These are phyloP conservation scores for Naganishia antarctica DNA, from an alignment of 768 basidiomycete species.

Conservation along the genomic window DNA sequence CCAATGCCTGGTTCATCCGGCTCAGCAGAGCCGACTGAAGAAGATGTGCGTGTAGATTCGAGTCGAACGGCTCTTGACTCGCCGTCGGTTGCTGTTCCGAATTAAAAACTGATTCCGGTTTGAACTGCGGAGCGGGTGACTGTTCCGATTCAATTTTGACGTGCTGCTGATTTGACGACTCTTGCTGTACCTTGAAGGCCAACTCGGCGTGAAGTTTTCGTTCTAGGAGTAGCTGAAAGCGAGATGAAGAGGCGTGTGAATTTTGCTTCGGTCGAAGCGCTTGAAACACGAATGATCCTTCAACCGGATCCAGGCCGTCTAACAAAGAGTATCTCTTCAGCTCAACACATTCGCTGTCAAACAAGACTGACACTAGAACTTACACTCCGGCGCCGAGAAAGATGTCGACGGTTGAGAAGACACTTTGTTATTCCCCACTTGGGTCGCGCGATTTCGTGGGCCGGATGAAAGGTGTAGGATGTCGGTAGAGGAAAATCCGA, in stretches of 20 bases:
- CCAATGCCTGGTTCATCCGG: neutral
- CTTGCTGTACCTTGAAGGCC: constrained; percentile 8
- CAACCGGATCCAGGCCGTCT: constrained; percentile 17
- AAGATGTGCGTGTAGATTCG: neutral
- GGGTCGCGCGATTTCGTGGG: neutral
- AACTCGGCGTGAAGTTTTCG: constrained; percentile 15
- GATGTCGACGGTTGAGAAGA: constrained; percentile 2
- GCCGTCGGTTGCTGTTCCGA: neutral
- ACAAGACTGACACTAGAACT: neutral
- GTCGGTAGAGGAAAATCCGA: constrained; percentile 4
- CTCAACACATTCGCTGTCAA: neutral
- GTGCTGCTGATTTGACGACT: neutral
- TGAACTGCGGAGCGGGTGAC: neutral
- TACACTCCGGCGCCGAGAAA: constrained; percentile 12
- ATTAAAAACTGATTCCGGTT: neutral
- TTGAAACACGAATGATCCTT: neutral
- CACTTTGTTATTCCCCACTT: neutral
- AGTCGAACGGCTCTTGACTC: neutral
- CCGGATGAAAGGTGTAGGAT: neutral
- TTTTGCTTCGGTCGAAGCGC: constrained; percentile 1
- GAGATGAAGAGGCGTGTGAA: constrained; percentile 5
- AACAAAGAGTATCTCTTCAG: neutral
- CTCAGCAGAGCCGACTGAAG: neutral
- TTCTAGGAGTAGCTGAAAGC: constrained; percentile 9
- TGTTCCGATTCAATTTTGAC: neutral